phyloP scores from a whole-genome alignment of 495 filamentous ascomycete genomes.

The Daldinia decipiens region DNA sequence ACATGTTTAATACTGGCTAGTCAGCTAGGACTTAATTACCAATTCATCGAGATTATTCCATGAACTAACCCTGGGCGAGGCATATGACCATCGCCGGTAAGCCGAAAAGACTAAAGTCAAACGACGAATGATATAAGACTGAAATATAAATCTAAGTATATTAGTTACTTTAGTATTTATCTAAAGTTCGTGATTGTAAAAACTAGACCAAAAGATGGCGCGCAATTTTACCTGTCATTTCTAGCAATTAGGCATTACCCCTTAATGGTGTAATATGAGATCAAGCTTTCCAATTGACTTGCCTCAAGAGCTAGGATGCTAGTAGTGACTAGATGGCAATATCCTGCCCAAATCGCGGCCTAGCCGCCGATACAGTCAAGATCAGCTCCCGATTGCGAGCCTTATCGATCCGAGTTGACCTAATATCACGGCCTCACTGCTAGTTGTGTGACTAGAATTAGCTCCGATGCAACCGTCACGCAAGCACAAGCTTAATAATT shows the following conservation, averaged over 20 bases:
- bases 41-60: neutral
- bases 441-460: constrained; percentile 12
- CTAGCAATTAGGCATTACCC: neutral
- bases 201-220: neutral
- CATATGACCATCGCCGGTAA: too few relatives aligned
- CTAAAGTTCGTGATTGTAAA: too few relatives aligned
- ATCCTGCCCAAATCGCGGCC: neutral
- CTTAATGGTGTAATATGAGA: neutral
- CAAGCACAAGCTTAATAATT: constrained; percentile 26
- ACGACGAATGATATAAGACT: too few relatives aligned
- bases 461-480: constrained; percentile 19
- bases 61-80: too few relatives aligned
- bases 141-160: too few relatives aligned
- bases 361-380: neutral
- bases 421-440: neutral
- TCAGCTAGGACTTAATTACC: neutral
- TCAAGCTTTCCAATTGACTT: neutral
- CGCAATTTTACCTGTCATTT: neutral
- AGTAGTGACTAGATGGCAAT: neutral
- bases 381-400: neutral
- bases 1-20: neutral
- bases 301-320: neutral
- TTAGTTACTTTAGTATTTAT: too few relatives aligned
- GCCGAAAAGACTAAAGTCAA: too few relatives aligned
- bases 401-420: neutral